phyloP scores from a whole-genome alignment of 257 asterid genomes.

The Linderniella brevidens region DNA sequence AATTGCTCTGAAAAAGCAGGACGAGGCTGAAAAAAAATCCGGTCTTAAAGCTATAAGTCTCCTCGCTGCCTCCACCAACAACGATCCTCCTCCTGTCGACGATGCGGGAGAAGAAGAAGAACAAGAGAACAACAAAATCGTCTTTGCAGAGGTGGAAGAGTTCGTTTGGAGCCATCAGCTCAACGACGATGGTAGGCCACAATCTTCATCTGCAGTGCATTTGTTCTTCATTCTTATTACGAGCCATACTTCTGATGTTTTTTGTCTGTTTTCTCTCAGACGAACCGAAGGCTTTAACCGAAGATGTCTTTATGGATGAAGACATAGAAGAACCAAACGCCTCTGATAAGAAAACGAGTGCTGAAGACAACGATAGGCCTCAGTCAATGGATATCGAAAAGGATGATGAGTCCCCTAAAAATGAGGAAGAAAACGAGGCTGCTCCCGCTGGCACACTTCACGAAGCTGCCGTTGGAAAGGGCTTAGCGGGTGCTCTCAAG shows the following conservation, averaged over 20 bases:
- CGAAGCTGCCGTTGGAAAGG: slow-evolving; percentile 86
- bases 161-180: slow-evolving; percentile 95
- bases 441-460: slow-evolving; percentile 66
- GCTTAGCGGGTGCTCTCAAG: slow-evolving; percentile 63
- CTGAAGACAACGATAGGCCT: slow-evolving; percentile 44
- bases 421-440: slow-evolving; percentile 38
- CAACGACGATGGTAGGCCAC: slow-evolving; percentile 43
- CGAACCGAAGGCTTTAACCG: slow-evolving; percentile 42
- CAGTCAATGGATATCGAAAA: slow-evolving; percentile 37
- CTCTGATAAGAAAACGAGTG: slow-evolving; percentile 37
- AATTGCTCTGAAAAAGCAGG: slow-evolving; percentile 54
- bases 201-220: no score
- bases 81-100: slow-evolving; percentile 21
- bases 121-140: slow-evolving; percentile 58
- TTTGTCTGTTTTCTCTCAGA: slow-evolving; percentile 23
- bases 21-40: slow-evolving; percentile 30
- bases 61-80: slow-evolving; percentile 29
- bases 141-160: slow-evolving; percentile 96
- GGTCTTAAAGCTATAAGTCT: slow-evolving; percentile 29
- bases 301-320: slow-evolving; percentile 97
- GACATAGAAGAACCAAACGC: slow-evolving; percentile 35
- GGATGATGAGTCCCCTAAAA: slow-evolving; percentile 30
- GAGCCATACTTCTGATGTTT: no score
- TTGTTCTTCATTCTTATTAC: not conserved
- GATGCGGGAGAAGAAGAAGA: slow-evolving; percentile 35